These are phyloP conservation scores for Boechera stricta DNA, from an alignment of 345 rosid genomes.

Conservation along the genomic window DNA sequence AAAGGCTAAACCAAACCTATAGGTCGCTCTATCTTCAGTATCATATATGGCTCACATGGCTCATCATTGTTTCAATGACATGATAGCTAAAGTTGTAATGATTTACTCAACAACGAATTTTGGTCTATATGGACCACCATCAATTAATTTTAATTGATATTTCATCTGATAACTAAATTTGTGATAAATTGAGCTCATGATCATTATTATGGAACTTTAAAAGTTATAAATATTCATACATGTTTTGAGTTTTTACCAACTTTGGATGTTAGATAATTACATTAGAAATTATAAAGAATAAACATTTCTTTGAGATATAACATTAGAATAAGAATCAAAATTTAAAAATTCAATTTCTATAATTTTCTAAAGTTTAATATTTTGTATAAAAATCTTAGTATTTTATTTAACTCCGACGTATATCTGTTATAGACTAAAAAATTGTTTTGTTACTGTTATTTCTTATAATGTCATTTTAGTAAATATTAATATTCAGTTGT, in stretches of 20 bases:
- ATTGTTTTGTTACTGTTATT: not conserved
- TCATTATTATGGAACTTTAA: not conserved
- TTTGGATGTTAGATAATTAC: not conserved
- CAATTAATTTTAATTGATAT: slow-evolving; percentile 14
- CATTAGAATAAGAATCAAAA: no score
- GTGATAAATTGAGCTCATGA: slow-evolving; percentile 19
- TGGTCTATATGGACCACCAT: slow-evolving; percentile 40
- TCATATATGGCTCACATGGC: slow-evolving; percentile 42
- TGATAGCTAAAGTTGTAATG: slow-evolving; percentile 46
- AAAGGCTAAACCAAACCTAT: slow-evolving; percentile 37
- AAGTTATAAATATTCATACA: not conserved
- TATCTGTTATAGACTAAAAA: not conserved
- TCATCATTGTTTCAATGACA: slow-evolving; percentile 44
- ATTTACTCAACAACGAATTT: slow-evolving; percentile 46
- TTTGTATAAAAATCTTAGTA: no score
- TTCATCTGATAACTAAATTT: slow-evolving; percentile 2
- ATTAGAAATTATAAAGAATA: no score
- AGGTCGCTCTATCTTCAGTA: slow-evolving; percentile 36
- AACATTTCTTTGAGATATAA: no score
- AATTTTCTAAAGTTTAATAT: no score
- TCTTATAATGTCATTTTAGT: not conserved
- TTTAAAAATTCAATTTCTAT: not conserved
- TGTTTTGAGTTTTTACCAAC: not conserved
- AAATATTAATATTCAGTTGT: not conserved
- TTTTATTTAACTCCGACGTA: no score